These are phyloP conservation scores for Cercospora citrullina DNA, from an alignment of 2,329 filamentous ascomycete species.

Conservation along the genomic window DNA sequence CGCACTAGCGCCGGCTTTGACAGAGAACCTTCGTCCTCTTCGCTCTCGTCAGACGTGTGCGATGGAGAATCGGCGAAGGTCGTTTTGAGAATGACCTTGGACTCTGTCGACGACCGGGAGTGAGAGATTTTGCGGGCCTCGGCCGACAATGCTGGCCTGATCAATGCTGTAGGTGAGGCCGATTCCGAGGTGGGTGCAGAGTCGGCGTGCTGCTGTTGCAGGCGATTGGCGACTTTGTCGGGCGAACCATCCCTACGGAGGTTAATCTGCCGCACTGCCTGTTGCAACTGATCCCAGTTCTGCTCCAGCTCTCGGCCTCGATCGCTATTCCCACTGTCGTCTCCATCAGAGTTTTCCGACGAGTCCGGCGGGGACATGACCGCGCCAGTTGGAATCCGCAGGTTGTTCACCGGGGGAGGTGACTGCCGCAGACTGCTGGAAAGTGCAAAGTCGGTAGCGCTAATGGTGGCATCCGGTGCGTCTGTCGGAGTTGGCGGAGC, in stretches of 20 bases:
- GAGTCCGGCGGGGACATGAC: slow-evolving; percentile 92
- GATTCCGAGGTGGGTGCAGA: slow-evolving; percentile 40
- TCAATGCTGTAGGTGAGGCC: slow-evolving; percentile 35
- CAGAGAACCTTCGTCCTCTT: slow-evolving; percentile 48
- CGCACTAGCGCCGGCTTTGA: slow-evolving; percentile 86
- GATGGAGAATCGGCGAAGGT: slow-evolving; percentile 46
- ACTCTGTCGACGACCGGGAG: slow-evolving; percentile 61
- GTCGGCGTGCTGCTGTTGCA: slow-evolving; percentile 23
- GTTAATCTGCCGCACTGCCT: slow-evolving; percentile 78
- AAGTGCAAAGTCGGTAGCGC: slow-evolving; percentile 37
- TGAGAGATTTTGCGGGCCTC: slow-evolving; percentile 62
- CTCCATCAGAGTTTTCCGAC: slow-evolving; percentile 75
- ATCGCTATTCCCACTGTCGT: slow-evolving; percentile 45
- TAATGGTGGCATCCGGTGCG: slow-evolving; percentile 21
- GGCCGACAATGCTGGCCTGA: slow-evolving; percentile 47
- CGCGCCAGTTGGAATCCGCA: slow-evolving; percentile 76
- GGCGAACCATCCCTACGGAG: slow-evolving; percentile 63
- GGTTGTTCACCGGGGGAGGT: slow-evolving; percentile 75
- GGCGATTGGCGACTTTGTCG: slow-evolving; percentile 36
- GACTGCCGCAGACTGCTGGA: slow-evolving; percentile 74
- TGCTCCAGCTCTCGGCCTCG: slow-evolving; percentile 45
- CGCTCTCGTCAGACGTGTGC: slow-evolving; percentile 52
- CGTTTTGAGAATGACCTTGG: slow-evolving; percentile 51
- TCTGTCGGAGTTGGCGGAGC: slow-evolving; percentile 37
- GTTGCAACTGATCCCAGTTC: slow-evolving; percentile 67